Evolutionary conservation across 805 yeast genomes (phyloP).

Genomic region (Jamesozyma hellenica): DNA sequence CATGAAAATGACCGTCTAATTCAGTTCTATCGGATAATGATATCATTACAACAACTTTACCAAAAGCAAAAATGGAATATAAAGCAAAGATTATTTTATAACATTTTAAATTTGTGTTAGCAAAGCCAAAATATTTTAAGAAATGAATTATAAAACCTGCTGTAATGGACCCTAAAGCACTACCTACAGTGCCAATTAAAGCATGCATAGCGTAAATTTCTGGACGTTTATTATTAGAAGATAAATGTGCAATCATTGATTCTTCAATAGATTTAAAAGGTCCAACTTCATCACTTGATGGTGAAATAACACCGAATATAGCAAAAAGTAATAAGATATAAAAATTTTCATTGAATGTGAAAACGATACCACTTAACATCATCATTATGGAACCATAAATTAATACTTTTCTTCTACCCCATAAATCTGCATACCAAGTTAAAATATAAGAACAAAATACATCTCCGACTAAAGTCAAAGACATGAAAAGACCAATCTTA

Average conservation of each 20-base stretch:
- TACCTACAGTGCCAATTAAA: conserved; percentile 57
- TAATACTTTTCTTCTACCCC: conserved; percentile 63
- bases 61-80: conserved; percentile 45
- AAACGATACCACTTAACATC: conserved; percentile 55
- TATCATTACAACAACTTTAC: conserved; percentile 43
- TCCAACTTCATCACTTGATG: conserved; percentile 84
- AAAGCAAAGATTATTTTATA: conserved; percentile 49
- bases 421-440: conserved; percentile 65
- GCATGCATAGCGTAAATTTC: conserved; percentile 70
- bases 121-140: conserved; percentile 30
- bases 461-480: conserved; percentile 71
- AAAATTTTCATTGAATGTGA: conserved; percentile 47
- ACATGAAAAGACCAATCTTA: conserved; percentile 69
- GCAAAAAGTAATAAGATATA: conserved; percentile 57
- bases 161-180: conserved; percentile 58
- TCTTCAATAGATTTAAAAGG: conserved; percentile 85
- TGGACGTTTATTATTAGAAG: conserved; percentile 54
- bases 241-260: conserved; percentile 68
- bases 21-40: conserved; percentile 48
- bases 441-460: conserved; percentile 57
- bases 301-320: conserved; percentile 75
- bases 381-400: conserved; percentile 55
- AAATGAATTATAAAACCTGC: conserved; percentile 53
- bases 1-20: conserved; percentile 21
- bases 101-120: conserved; percentile 30